Base-by-base conservation (phyloP, 108 stramenopile species). In the Nitzschia sp. region DNA sequence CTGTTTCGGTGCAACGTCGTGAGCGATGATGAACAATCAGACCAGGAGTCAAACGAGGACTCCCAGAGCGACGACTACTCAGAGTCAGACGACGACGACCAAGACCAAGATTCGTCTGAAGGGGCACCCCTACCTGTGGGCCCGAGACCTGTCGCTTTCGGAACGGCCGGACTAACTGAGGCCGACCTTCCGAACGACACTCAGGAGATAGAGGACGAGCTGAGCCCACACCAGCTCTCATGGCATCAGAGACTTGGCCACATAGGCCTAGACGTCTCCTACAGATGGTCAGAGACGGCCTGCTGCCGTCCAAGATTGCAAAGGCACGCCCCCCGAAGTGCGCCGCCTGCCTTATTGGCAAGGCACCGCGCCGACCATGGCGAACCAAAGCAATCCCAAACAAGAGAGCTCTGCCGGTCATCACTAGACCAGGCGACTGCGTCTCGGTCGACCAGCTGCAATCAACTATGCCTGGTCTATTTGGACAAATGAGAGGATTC, bases 371-470 rank as follows among this genome's bases (percentile, higher is more conserved):
- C 11, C 54, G 65, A 51, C 76, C 70, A n/a, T n/a, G n/a, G n/a
- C n/a, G n/a, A n/a, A n/a, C n/a, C n/a, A n/a, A n/a, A n/a, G n/a
- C n/a, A n/a, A 49, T 72, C 46, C 46, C 21, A 15, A 57, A 23
- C 23, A 71, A 68, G 30, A 54, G 31, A 0, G 31, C 25, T 6
- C 13, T 48, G 3, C 23, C 61, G 1, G 46, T 33, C 15, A 61
- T 72, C 2, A 68, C 21, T 0, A 18, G 32, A 46, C 73, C 78
- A 34, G 73, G 72, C 26, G 59, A 74, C 27, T 64, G 60, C 32
- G 47, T 79, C 34, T 62, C 60, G 1, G 73, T 79, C 1, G 73
- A 79, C 55, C 73, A 79, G 33, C 46, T 74, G 5, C 35, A 53
- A 3, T 70, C 62, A 3, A 57, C 60, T 11, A 42, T 61, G 19